phyloP scores from a whole-genome alignment of 169 alveolate species.

The Fabrea salina region DNA sequence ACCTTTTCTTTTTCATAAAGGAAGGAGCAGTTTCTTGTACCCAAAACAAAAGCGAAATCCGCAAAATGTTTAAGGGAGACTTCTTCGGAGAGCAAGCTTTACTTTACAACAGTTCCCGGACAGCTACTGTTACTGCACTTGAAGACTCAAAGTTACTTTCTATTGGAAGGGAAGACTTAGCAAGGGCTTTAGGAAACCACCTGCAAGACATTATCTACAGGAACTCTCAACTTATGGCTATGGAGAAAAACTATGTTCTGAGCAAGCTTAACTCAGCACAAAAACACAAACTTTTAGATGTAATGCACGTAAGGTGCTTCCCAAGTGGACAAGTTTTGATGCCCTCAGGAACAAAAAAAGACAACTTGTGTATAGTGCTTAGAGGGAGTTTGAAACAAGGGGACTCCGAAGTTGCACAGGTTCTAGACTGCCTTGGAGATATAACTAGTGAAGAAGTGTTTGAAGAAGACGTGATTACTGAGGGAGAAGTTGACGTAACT shows the following conservation, averaged over 20 bases:
- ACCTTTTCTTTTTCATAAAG: conserved; percentile 47
- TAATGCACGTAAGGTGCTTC: not conserved
- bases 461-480: conserved; percentile 8
- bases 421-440: no score
- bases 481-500: not conserved
- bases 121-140: conserved; percentile 77
- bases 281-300: not conserved
- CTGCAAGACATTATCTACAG: not conserved
- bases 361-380: not conserved
- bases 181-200: conserved; percentile 44
- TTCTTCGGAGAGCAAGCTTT: conserved; percentile 79
- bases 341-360: not conserved
- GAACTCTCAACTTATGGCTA: not conserved
- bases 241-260: not conserved
- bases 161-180: conserved; percentile 43
- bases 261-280: not conserved
- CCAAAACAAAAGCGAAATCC: conserved; percentile 44
- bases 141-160: conserved; percentile 47
- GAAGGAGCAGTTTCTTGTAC: conserved; percentile 52
- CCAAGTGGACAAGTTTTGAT: not conserved
- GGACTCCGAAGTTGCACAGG: no score
- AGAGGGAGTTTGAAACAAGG: no score
- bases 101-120: conserved; percentile 74
- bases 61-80: conserved; percentile 46
- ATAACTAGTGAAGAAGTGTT: not conserved